Evolutionary conservation across 2,329 filamentous ascomycete species (phyloP).

Genomic region (Paecilomyces dactylethromorphus): DNA sequence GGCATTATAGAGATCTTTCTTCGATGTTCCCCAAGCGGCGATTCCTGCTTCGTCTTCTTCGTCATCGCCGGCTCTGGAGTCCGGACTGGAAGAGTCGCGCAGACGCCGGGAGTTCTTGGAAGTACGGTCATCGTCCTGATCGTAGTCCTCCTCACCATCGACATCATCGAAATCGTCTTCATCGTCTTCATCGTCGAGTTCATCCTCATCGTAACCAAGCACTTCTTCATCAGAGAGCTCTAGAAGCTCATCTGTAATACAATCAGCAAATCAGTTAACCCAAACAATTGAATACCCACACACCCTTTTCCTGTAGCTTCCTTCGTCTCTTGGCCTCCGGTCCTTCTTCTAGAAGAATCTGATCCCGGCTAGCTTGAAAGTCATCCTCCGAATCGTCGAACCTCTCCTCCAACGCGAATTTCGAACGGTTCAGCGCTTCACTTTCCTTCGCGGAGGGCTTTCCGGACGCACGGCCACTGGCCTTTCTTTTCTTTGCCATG

Average conservation of each 20-base stretch:
- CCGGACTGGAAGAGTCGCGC: conserved; percentile 14
- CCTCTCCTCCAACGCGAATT: conserved; percentile 53
- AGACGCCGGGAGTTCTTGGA: conserved; percentile 14
- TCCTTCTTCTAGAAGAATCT: conserved; percentile 76
- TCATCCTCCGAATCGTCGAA: conserved; percentile 93
- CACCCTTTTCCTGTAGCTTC: conserved; percentile 62
- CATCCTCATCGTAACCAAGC: conserved; percentile 47
- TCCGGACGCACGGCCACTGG: conserved; percentile 41
- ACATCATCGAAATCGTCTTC: conserved; percentile 34
- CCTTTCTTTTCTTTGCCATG: conserved; percentile 64
- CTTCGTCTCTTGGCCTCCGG: conserved; percentile 71
- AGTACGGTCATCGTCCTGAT: conserved; percentile 19
- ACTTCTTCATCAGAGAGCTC: conserved; percentile 59
- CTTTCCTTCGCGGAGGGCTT: conserved; percentile 28
- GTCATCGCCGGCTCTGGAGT: conserved; percentile 30
- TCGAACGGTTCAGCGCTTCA: conserved; percentile 20
- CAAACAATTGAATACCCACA: conserved; percentile 2
- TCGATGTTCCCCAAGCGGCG: conserved; percentile 80
- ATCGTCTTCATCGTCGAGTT: conserved; percentile 26
- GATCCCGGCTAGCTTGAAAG: conserved; percentile 80
- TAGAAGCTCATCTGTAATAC: conserved; percentile 46
- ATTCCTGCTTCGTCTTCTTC: conserved; percentile 52
- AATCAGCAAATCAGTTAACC: conserved; percentile 11
- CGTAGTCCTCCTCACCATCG: conserved; percentile 37
- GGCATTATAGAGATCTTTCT: conserved; percentile 87